Conservation (phyloP, 2,329 filamentous ascomycete species). For the Aureobasidium leucospermi region DNA sequence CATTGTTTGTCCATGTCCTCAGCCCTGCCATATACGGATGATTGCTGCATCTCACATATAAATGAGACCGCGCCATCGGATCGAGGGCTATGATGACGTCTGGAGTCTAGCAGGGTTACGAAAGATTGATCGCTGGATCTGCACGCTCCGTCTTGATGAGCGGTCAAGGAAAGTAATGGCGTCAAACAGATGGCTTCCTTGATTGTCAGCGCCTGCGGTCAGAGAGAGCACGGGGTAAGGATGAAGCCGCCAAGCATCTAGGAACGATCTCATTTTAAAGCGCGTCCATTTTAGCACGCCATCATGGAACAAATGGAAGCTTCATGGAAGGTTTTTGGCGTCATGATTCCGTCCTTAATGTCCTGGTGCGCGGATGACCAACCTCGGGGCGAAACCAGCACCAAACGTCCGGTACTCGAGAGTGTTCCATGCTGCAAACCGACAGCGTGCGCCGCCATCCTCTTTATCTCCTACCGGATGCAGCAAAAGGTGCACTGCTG, state of each 20-base stretch:
- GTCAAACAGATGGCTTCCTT: constrained; percentile 11
- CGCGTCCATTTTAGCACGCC: constrained; percentile 4
- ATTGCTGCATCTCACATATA: constrained; percentile 2
- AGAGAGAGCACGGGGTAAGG: constrained; percentile 7
- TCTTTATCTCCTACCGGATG: not conserved
- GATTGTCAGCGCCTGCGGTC: constrained; percentile 6
- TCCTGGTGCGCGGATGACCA: not conserved
- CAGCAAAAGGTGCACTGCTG: constrained; percentile 1
- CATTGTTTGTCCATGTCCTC: not conserved
- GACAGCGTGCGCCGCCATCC: not conserved
- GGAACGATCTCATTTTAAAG: constrained; percentile 9
- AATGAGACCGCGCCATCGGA: not conserved
- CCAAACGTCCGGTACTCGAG: constrained; percentile 12
- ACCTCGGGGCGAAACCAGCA: constrained; percentile 5
- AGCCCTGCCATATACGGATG: not conserved
- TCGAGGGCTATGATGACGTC: not conserved
- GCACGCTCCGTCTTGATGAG: constrained; percentile 4
- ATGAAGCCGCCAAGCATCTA: not conserved
- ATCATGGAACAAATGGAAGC: constrained; percentile 11
- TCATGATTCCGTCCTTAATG: constrained; percentile 10
- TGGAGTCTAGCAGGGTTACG: not conserved
- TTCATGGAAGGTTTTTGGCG: constrained; percentile 2
- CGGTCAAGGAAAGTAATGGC: constrained; percentile 8
- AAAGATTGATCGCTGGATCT: constrained; percentile 1
- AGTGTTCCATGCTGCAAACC: constrained; percentile 1